Percentiles rank a stretch among this genome's conserved stretches.
Conservation (phyloP, 768 basidiomycete species). For the Exidia glandulosa region DNA sequence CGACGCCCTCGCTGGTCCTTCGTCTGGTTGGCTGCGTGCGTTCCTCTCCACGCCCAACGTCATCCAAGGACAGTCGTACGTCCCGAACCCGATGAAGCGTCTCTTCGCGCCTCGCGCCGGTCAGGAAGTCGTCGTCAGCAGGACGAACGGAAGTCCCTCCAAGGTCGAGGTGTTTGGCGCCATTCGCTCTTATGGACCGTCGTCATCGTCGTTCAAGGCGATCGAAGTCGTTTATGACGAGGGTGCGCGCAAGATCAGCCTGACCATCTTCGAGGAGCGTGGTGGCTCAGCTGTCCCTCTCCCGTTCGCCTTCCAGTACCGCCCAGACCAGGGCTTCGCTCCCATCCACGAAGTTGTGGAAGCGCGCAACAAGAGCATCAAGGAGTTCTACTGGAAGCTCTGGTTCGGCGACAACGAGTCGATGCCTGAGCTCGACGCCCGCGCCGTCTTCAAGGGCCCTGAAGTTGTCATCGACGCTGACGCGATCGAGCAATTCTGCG, state of each 20-base stretch:
- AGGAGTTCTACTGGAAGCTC: constrained; percentile 95
- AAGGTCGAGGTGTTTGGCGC: constrained; percentile 49
- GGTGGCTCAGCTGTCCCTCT: constrained; percentile 68
- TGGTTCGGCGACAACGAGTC: constrained; percentile 87
- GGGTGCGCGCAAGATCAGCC: constrained; percentile 44
- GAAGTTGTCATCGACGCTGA: constrained; percentile 69
- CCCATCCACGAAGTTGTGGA: constrained; percentile 86
- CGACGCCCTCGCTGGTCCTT: constrained; percentile 68
- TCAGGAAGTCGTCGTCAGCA: constrained; percentile 64
- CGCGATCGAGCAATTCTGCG: constrained; percentile 81
- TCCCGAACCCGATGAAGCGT: constrained; percentile 83
- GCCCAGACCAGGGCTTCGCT: constrained; percentile 76
- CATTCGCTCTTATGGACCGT: constrained; percentile 68
- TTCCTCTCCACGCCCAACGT: constrained; percentile 71
- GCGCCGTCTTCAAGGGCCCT: constrained; percentile 76
- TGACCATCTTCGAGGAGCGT: constrained; percentile 80
- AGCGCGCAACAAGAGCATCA: constrained; percentile 82
- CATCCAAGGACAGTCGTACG: constrained; percentile 75
- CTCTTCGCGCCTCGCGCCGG: constrained; percentile 71
- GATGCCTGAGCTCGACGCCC: constrained; percentile 69
- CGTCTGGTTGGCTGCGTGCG: constrained; percentile 79
- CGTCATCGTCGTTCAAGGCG: constrained; percentile 71
- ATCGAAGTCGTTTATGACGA: constrained; percentile 56
- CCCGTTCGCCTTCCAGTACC: constrained; percentile 70
- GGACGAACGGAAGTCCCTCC: constrained; percentile 23